These are phyloP conservation scores for Clonostachys rhizophaga DNA, from an alignment of 2,329 filamentous ascomycete species.

Conservation along the genomic window DNA sequence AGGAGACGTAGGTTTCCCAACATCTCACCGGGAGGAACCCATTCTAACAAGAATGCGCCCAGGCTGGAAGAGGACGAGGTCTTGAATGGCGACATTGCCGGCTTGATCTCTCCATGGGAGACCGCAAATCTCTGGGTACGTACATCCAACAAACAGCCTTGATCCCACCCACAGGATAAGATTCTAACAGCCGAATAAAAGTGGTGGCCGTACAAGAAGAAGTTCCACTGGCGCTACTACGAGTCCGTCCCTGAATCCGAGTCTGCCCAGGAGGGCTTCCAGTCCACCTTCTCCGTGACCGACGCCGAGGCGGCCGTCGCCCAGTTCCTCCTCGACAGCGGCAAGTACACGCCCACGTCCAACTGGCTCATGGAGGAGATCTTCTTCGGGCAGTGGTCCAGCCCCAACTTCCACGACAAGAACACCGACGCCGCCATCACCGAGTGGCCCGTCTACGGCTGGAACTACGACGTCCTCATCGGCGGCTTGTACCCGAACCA, in stretches of 20 bases:
- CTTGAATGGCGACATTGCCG: conserved; percentile 42
- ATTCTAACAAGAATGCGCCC: no score
- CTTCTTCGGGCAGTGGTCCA: conserved; percentile 42
- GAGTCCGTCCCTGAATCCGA: conserved; percentile 33
- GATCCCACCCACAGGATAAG: neutral
- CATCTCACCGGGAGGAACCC: neutral
- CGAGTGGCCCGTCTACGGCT: conserved; percentile 45
- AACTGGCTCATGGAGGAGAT: conserved; percentile 44
- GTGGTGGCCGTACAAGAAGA: conserved; percentile 47
- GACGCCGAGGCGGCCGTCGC: conserved; percentile 34
- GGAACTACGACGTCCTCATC: conserved; percentile 49
- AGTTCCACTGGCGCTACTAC: conserved; percentile 50
- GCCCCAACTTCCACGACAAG: conserved; percentile 48
- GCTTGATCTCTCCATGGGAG: conserved; percentile 41
- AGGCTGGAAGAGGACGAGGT: conserved; percentile 41
- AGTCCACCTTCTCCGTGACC: conserved; percentile 45
- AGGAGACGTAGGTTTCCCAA: conserved; percentile 33
- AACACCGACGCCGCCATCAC: conserved; percentile 33
- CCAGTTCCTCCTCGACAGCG: conserved; percentile 35
- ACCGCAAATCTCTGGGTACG: conserved; percentile 46
- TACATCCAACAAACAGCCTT: neutral
- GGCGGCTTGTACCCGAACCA: conserved; percentile 43
- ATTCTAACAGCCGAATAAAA: conserved; percentile 7
- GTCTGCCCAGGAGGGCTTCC: conserved; percentile 40
- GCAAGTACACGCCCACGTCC: conserved; percentile 38